Evolutionary conservation across 2,329 filamentous ascomycete genomes (phyloP).

Genomic region (Sporothrix pallida): DNA sequence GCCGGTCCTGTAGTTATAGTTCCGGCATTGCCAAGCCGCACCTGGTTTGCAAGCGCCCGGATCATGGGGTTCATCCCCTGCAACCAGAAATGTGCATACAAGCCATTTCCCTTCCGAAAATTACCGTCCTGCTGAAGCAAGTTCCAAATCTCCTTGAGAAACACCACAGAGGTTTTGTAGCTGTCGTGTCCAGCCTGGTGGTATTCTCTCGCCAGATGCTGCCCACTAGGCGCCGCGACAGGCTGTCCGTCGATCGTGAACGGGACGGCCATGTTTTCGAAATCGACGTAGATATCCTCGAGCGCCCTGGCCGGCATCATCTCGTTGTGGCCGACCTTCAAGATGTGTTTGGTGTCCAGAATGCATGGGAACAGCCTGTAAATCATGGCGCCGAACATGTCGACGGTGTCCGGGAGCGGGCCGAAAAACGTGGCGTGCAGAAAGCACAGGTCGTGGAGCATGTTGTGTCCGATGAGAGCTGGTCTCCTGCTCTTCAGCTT

Average conservation of each 20-base stretch:
- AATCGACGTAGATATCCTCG: conserved; percentile 32
- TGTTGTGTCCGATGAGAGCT: conserved; percentile 67
- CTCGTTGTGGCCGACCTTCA: conserved; percentile 76
- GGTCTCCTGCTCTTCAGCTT: conserved; percentile 43
- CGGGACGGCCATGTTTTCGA: conserved; percentile 1
- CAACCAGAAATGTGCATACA: conserved; percentile 29
- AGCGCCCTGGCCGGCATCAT: conserved; percentile 59
- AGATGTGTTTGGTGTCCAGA: conserved; percentile 74
- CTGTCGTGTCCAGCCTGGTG: conserved; percentile 28
- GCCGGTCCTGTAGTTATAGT: too few relatives aligned
- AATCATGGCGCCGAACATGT: conserved; percentile 58
- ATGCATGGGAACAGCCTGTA: conserved; percentile 54
- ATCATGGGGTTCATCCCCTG: conserved; percentile 39
- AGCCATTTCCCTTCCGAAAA: background rate
- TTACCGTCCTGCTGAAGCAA: background rate
- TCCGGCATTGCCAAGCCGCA: conserved; percentile 37
- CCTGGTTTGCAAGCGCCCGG: conserved; percentile 40
- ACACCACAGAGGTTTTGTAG: conserved; percentile 51
- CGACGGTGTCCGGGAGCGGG: conserved; percentile 57
- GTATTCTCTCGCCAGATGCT: conserved; percentile 23
- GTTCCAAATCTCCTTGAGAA: conserved; percentile 44
- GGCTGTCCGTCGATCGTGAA: background rate
- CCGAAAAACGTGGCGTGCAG: conserved; percentile 68
- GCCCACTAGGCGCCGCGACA: background rate
- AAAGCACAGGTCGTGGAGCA: conserved; percentile 68